phyloP scores from a whole-genome alignment of 2,329 filamentous ascomycete species.

The Bipolaris sorokiniana region DNA sequence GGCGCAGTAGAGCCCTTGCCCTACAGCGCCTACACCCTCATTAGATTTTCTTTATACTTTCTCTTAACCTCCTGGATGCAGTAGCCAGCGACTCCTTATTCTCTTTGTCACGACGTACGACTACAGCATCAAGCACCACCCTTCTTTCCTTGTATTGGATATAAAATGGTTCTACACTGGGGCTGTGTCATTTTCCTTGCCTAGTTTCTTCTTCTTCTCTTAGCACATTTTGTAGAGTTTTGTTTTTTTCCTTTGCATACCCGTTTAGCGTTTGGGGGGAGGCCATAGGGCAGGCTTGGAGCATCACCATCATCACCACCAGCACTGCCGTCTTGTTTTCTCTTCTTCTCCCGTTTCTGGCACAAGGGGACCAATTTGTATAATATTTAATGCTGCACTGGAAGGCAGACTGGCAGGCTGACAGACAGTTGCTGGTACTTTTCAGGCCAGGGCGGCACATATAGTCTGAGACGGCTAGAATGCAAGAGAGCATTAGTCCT shows the following conservation, averaged over 20 bases:
- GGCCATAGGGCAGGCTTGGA: constrained; percentile 17
- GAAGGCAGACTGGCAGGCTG: constrained; percentile 10
- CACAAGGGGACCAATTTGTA: constrained; percentile 20
- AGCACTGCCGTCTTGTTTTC: too few relatives aligned
- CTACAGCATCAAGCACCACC: constrained; percentile 16
- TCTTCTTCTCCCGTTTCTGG: constrained; percentile 8
- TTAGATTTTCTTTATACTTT: constrained; percentile 11
- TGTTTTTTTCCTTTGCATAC: constrained; percentile 20
- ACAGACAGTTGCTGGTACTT: constrained; percentile 2
- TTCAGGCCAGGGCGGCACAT: constrained; percentile 3
- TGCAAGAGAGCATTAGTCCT: neutral
- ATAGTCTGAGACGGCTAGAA: constrained; percentile 8
- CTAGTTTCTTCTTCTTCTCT: constrained; percentile 5
- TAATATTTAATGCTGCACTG: constrained; percentile 41
- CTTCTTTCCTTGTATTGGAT: constrained; percentile 16
- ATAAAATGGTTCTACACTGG: constrained; percentile 13
- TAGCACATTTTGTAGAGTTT: constrained; percentile 5
- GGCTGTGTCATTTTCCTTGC: constrained; percentile 11
- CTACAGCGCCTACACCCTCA: constrained; percentile 9
- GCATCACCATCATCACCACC: constrained; percentile 9
- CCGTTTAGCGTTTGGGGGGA: constrained; percentile 12
- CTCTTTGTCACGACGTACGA: constrained; percentile 18
- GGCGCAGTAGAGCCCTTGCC: constrained; percentile 17
- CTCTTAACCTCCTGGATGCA: constrained; percentile 2
- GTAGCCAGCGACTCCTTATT: neutral